phyloP scores from a whole-genome alignment of 345 rosid genomes.

The Salix caprea region DNA sequence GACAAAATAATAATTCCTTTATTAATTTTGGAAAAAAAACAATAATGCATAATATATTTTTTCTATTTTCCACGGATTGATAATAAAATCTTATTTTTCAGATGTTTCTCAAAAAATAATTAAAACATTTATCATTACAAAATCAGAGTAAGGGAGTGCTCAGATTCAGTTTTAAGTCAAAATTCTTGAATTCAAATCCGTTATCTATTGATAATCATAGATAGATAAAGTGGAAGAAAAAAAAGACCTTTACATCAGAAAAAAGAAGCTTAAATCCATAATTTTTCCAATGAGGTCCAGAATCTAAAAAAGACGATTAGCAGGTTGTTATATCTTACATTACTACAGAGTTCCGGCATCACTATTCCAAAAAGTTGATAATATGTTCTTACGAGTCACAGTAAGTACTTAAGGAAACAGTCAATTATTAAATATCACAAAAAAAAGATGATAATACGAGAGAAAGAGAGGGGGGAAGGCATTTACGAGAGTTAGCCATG shows the following conservation, averaged over 20 bases:
- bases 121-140: background rate
- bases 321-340: background rate
- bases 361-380: background rate
- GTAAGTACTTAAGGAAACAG: background rate
- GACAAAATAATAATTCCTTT: too few relatives aligned
- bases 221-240: background rate
- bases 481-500: constrained; percentile 70
- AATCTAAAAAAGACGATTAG: background rate
- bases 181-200: background rate
- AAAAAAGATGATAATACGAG: background rate
- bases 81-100: too few relatives aligned
- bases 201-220: background rate
- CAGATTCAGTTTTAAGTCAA: background rate
- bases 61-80: too few relatives aligned
- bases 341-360: background rate
- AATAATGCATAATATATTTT: too few relatives aligned
- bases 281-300: background rate
- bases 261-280: too few relatives aligned
- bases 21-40: too few relatives aligned
- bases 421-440: background rate
- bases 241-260: background rate
- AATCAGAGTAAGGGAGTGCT: background rate
- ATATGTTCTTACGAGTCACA: background rate
- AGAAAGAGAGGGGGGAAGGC: background rate
- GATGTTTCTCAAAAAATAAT: too few relatives aligned